A percentile compares a stretch with the other conserved stretches of the same genome.
phyloP scores from a whole-genome alignment of 495 filamentous ascomycete genomes.

The Clavariopsis aquatica region DNA sequence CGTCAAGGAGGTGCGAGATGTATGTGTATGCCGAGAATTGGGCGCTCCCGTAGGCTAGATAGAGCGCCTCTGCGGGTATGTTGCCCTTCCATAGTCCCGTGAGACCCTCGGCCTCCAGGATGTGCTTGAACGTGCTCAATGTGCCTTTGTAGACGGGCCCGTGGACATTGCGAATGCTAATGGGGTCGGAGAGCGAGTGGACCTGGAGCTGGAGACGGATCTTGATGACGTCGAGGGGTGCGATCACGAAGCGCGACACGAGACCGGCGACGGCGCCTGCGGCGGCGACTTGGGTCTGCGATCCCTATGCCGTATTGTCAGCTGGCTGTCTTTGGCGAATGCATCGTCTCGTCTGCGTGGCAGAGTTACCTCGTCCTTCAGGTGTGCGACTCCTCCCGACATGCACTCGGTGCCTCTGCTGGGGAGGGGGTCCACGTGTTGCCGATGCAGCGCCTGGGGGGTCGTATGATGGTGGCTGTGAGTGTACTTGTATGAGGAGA shows the following conservation, averaged over 20 bases:
- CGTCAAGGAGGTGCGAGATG: slow-evolving; percentile 54
- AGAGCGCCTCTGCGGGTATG: slow-evolving; percentile 89
- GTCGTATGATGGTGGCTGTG: neutral
- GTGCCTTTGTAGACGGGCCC: slow-evolving; percentile 80
- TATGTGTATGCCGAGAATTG: slow-evolving; percentile 92
- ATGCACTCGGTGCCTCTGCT: slow-evolving; percentile 56
- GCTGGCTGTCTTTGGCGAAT: neutral
- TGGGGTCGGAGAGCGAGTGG: slow-evolving; percentile 72
- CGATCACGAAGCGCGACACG: slow-evolving; percentile 87
- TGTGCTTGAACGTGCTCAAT: slow-evolving; percentile 70
- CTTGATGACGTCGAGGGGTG: slow-evolving; percentile 92
- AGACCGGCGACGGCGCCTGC: slow-evolving; percentile 88
- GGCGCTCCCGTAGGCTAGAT: slow-evolving; percentile 80
- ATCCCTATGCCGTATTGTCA: slow-evolving; percentile 59
- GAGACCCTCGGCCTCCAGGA: slow-evolving; percentile 76
- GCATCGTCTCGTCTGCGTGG: neutral
- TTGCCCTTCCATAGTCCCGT: slow-evolving; percentile 97
- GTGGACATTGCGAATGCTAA: slow-evolving; percentile 52
- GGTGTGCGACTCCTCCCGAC: slow-evolving; percentile 71
- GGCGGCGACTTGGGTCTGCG: slow-evolving; percentile 73
- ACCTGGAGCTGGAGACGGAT: slow-evolving; percentile 92
- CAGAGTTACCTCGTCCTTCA: slow-evolving; percentile 78
- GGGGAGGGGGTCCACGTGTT: neutral
- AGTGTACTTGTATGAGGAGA: neutral
- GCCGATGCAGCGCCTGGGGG: neutral